Percentiles rank a stretch among this genome's conserved stretches.
These are phyloP conservation scores for Blastobotrys mokoenaii DNA, from an alignment of 805 yeast genomes.

Conservation along the genomic window DNA sequence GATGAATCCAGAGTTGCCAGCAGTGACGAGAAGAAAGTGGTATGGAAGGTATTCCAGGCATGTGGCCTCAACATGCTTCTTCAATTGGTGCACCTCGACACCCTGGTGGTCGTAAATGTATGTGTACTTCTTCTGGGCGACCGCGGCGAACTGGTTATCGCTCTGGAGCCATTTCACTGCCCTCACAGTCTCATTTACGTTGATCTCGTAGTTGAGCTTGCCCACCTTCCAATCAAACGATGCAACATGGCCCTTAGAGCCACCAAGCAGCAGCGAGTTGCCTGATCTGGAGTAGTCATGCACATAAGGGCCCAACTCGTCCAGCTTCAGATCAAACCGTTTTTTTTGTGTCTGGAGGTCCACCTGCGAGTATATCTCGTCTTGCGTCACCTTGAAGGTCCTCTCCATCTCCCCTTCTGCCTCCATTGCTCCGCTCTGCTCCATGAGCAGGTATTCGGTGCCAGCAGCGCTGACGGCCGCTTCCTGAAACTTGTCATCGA, in stretches of 20 bases:
- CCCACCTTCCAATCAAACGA: slow-evolving; percentile 95
- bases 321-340: slow-evolving; percentile 58
- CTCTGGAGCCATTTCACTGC: slow-evolving; percentile 87
- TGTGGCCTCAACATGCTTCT: slow-evolving; percentile 82
- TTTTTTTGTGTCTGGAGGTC: slow-evolving; percentile 71
- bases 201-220: slow-evolving; percentile 66
- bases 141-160: slow-evolving; percentile 83
- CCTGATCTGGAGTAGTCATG: slow-evolving; percentile 84
- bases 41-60: slow-evolving; percentile 83
- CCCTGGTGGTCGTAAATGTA: slow-evolving; percentile 90
- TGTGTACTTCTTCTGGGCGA: slow-evolving; percentile 91
- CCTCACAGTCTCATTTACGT: slow-evolving; percentile 80
- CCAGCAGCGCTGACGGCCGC: slow-evolving; percentile 80
- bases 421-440: slow-evolving; percentile 78
- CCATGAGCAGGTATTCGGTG: slow-evolving; percentile 78
- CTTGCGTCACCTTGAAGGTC: slow-evolving; percentile 77
- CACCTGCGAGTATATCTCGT: slow-evolving; percentile 66
- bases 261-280: slow-evolving; percentile 74
- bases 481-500: slow-evolving; percentile 64
- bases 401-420: slow-evolving; percentile 90
- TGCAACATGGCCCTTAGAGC: slow-evolving; percentile 91
- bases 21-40: slow-evolving; percentile 78
- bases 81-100: slow-evolving; percentile 81
- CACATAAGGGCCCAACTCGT: slow-evolving; percentile 76
- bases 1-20: slow-evolving; percentile 82